Percentiles rank a stretch among this genome's conserved stretches.
These are phyloP conservation scores for Monilinia fructigena DNA, from an alignment of 2,329 filamentous ascomycete genomes.

Conservation along the genomic window DNA sequence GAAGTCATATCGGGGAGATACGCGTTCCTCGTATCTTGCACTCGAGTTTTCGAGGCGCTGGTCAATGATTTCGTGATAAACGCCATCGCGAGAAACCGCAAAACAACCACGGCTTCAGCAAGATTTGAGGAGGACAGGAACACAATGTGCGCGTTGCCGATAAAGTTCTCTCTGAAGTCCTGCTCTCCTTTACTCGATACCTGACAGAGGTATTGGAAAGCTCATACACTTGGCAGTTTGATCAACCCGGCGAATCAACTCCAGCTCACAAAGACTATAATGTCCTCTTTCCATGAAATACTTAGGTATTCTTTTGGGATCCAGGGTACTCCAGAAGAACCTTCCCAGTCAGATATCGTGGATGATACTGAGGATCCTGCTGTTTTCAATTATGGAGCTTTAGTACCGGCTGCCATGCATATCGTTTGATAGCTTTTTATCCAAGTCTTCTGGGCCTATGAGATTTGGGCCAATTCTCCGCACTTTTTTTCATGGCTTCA, in stretches of 20 bases:
- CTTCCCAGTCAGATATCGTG: conserved; percentile 36
- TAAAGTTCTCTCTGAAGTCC: conserved; percentile 69
- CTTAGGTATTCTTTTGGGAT: conserved; percentile 73
- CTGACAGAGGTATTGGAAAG: conserved; percentile 84
- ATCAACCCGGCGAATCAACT: conserved; percentile 67
- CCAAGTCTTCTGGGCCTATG: conserved; percentile 65
- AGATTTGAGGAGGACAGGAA: conserved; percentile 51
- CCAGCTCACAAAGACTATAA: conserved; percentile 65
- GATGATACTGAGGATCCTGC: not conserved
- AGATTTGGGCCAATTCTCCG: conserved; percentile 75
- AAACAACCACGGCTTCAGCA: conserved; percentile 47
- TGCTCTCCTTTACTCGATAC: conserved; percentile 70
- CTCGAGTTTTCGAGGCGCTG: conserved; percentile 71
- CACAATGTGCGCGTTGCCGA: conserved; percentile 74
- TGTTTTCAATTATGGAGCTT: conserved; percentile 38
- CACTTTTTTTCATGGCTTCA: conserved; percentile 62
- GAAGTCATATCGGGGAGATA: conserved; percentile 77
- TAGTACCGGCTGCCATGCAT: conserved; percentile 72
- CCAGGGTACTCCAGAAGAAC: conserved; percentile 54
- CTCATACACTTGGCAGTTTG: conserved; percentile 81
- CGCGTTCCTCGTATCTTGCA: conserved; percentile 70
- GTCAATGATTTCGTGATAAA: conserved; percentile 73
- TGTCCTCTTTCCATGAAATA: conserved; percentile 68
- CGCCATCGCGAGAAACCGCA: conserved; percentile 63
- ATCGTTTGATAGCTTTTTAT: conserved; percentile 76